A percentile compares a stretch with the other conserved stretches of the same genome.
Evolutionary conservation across 2,329 filamentous ascomycete species (phyloP).

Genomic region (Hypomyces rosellus): DNA sequence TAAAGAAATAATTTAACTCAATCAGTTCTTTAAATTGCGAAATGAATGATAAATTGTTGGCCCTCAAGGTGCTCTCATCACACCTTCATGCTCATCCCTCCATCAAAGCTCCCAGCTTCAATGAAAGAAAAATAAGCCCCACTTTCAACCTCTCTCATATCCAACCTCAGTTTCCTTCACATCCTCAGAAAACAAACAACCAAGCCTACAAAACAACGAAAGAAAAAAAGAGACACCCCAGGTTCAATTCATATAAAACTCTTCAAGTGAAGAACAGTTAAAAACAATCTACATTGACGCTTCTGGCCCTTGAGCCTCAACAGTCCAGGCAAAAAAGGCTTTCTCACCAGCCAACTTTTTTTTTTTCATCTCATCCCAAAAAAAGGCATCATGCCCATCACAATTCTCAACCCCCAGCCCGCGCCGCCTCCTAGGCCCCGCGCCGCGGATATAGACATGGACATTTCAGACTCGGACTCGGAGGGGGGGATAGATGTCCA

Average conservation of each 20-base stretch:
- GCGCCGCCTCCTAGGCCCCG: constrained; percentile 15
- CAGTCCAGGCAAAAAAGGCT: too few relatives aligned
- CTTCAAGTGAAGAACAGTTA: neutral
- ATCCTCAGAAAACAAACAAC: neutral
- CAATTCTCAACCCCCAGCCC: constrained; percentile 38
- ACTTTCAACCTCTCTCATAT: constrained; percentile 18
- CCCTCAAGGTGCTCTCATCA: too few relatives aligned
- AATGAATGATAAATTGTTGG: too few relatives aligned
- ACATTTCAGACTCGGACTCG: constrained; percentile 34
- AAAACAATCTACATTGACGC: too few relatives aligned
- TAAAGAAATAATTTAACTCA: too few relatives aligned
- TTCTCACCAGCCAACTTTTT: constrained; percentile 5
- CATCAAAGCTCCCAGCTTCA: constrained; percentile 3
- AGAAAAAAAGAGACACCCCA: neutral
- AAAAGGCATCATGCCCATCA: constrained; percentile 38
- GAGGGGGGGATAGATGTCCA: constrained; percentile 42
- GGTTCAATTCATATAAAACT: neutral
- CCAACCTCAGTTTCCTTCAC: neutral
- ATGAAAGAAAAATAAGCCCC: constrained; percentile 21
- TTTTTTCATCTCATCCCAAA: constrained; percentile 7
- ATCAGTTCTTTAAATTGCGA: too few relatives aligned
- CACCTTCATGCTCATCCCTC: too few relatives aligned
- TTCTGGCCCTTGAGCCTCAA: too few relatives aligned
- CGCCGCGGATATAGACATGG: constrained; percentile 10
- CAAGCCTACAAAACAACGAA: constrained; percentile 3